A percentile compares a stretch with the other conserved stretches of the same genome.
Evolutionary conservation across 73 alveolate species (phyloP).

Genomic region (Tetrahymena elliotti): DNA sequence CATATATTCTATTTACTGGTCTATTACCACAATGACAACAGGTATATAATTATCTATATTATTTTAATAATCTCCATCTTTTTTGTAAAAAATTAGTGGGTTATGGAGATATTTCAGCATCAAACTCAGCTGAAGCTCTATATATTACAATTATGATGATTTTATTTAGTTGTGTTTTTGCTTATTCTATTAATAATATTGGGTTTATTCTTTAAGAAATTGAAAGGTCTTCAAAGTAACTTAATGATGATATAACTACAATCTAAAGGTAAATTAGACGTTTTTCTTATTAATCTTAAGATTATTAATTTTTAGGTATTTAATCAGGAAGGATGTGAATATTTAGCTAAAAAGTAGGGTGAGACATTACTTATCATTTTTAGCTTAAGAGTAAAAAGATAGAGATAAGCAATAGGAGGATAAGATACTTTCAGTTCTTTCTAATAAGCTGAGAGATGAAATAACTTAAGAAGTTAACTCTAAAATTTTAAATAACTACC

Average conservation of each 20-base stretch:
- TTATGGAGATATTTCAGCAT: slow-evolving; percentile 80
- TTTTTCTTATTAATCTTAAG: no score
- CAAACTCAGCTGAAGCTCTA: slow-evolving; percentile 47
- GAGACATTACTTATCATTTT: not conserved
- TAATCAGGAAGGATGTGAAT: slow-evolving; percentile 1
- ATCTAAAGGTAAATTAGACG: not conserved
- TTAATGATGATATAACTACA: not conserved
- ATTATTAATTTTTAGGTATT: not conserved
- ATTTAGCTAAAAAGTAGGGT: not conserved
- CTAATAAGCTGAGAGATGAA: not conserved
- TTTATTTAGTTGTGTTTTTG: slow-evolving; percentile 41
- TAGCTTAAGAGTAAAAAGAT: not conserved
- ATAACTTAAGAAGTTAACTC: not conserved
- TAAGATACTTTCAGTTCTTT: not conserved
- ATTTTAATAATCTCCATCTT: no score
- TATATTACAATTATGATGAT: slow-evolving; percentile 65
- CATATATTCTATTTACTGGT: not conserved
- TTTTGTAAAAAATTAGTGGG: slow-evolving; percentile 39
- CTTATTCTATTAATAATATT: slow-evolving; percentile 30
- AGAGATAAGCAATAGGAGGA: not conserved
- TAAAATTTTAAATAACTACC: not conserved
- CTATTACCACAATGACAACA: not conserved
- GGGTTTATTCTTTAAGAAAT: slow-evolving; percentile 21
- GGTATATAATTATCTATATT: not conserved
- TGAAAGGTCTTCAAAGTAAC: not conserved